These are phyloP conservation scores for Komagataea norvegica DNA, from an alignment of 1,139 yeast genomes.

Conservation along the genomic window DNA sequence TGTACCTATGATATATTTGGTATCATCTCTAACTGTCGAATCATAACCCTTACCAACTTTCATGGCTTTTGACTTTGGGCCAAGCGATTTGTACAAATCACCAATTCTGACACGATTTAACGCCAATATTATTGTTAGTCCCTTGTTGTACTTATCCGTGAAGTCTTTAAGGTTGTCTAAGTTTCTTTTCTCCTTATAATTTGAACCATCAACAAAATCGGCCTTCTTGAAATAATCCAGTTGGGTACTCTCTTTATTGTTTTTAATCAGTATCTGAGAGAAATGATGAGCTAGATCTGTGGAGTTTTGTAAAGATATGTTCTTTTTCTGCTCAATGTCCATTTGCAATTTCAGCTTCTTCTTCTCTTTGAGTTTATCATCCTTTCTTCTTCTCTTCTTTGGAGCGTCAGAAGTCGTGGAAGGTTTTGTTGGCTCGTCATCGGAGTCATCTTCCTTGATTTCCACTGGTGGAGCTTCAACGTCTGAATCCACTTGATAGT, in stretches of 20 bases:
- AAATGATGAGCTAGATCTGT: conserved; percentile 21
- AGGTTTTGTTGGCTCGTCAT: conserved; percentile 14
- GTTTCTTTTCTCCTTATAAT: conserved; percentile 22
- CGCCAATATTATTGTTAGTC: conserved; percentile 22
- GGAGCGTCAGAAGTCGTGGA: neutral
- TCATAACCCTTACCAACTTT: conserved; percentile 27
- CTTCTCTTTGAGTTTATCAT: conserved; percentile 26
- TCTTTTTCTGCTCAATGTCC: conserved; percentile 20
- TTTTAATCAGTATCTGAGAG: conserved; percentile 21
- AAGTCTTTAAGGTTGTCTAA: conserved; percentile 26
- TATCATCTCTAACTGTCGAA: conserved; percentile 23
- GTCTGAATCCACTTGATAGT: conserved; percentile 24
- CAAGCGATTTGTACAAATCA: conserved; percentile 24
- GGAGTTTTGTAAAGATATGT: conserved; percentile 17
- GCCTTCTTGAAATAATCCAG: conserved; percentile 26
- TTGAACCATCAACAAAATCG: conserved; percentile 27
- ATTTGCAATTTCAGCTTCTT: conserved; percentile 23
- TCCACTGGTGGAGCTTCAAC: conserved; percentile 25
- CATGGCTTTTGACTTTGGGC: conserved; percentile 24
- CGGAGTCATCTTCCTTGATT: conserved; percentile 22
- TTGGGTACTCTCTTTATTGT: conserved; percentile 23
- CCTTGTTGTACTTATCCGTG: conserved; percentile 26
- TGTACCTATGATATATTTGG: conserved; percentile 25
- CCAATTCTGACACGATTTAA: conserved; percentile 25
- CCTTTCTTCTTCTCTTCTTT: conserved; percentile 25